A percentile compares a stretch with the other conserved stretches of the same genome.
Evolutionary conservation across 2,329 filamentous ascomycete genomes (phyloP).

Genomic region (Hysterium pulicare): DNA sequence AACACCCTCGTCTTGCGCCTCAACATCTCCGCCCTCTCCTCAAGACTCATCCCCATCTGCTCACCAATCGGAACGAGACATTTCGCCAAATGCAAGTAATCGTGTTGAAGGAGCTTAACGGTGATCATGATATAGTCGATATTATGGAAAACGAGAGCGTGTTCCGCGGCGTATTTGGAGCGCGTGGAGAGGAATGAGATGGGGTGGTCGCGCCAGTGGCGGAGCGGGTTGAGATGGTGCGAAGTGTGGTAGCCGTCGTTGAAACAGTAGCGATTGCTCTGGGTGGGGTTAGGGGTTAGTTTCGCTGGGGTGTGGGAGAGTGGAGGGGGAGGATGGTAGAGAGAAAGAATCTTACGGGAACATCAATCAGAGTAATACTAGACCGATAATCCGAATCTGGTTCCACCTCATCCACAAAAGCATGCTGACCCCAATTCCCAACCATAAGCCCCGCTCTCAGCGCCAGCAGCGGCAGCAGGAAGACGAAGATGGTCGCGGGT

Average conservation of each 20-base stretch:
- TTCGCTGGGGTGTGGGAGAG: slow-evolving; percentile 5
- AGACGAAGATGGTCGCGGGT: slow-evolving; percentile 60
- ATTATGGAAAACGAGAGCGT: slow-evolving; percentile 73
- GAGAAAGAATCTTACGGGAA: slow-evolving; percentile 56
- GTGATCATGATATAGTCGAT: slow-evolving; percentile 80
- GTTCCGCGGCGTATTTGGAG: slow-evolving; percentile 61
- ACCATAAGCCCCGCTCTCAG: slow-evolving; percentile 73
- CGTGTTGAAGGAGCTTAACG: slow-evolving; percentile 63
- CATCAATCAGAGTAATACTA: slow-evolving; percentile 76
- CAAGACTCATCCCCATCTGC: slow-evolving; percentile 64
- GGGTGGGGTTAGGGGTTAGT: slow-evolving; percentile 1
- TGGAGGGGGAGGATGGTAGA: too few relatives aligned
- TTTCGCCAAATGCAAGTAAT: slow-evolving; percentile 66
- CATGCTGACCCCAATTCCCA: slow-evolving; percentile 82
- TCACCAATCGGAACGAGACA: slow-evolving; percentile 72
- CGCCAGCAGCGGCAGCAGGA: slow-evolving; percentile 63
- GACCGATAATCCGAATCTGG: slow-evolving; percentile 75
- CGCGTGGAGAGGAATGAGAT: slow-evolving; percentile 69
- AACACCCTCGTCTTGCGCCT: slow-evolving; percentile 64
- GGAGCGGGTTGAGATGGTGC: slow-evolving; percentile 72
- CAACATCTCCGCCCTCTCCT: slow-evolving; percentile 62
- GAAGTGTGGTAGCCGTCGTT: slow-evolving; percentile 82
- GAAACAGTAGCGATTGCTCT: slow-evolving; percentile 80
- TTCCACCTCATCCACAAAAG: slow-evolving; percentile 71
- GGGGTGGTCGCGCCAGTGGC: slow-evolving; percentile 80